Evolutionary conservation across 805 yeast genomes (phyloP).

Genomic region (Kodamaea kakaduensis): DNA sequence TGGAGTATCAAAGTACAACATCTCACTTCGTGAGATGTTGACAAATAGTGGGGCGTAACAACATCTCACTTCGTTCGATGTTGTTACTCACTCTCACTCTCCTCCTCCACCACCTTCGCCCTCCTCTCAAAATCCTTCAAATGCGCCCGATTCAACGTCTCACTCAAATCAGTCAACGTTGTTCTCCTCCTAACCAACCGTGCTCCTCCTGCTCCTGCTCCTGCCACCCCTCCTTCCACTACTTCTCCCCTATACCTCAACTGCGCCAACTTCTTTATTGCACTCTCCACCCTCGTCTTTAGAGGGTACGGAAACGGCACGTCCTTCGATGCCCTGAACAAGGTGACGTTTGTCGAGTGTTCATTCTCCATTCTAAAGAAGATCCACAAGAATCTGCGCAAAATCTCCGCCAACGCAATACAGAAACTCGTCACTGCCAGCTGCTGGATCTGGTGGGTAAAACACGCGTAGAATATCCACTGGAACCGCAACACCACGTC

Average conservation of each 20-base stretch:
- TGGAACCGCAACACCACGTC: slow-evolving; percentile 79
- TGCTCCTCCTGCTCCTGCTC: slow-evolving; percentile 12
- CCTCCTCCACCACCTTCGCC: slow-evolving; percentile 30
- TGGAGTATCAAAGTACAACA: too few species aligned
- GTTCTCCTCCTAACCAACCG: slow-evolving; percentile 21
- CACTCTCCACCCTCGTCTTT: slow-evolving; percentile 29
- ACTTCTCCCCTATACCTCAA: slow-evolving; percentile 21
- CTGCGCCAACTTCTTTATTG: slow-evolving; percentile 34
- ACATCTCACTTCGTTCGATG: too few species aligned
- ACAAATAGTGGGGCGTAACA: too few species aligned
- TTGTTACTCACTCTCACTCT: too few species aligned
- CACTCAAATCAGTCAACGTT: slow-evolving; percentile 44
- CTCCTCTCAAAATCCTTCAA: slow-evolving; percentile 81
- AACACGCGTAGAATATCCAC: slow-evolving; percentile 88
- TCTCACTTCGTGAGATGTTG: too few species aligned
- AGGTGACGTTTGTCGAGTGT: slow-evolving; percentile 83
- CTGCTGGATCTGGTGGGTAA: slow-evolving; percentile 73
- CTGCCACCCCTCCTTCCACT: slow-evolving; percentile 3
- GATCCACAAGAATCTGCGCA: slow-evolving; percentile 86
- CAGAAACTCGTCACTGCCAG: slow-evolving; percentile 82
- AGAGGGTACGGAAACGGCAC: slow-evolving; percentile 76
- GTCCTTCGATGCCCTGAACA: slow-evolving; percentile 85
- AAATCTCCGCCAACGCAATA: slow-evolving; percentile 75
- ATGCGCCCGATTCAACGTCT: slow-evolving; percentile 69
- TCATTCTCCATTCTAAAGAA: slow-evolving; percentile 94